A percentile compares a stretch with the other conserved stretches of the same genome.
phyloP scores from a whole-genome alignment of 1,139 yeast species.

The Kodamaea derodonti region DNA sequence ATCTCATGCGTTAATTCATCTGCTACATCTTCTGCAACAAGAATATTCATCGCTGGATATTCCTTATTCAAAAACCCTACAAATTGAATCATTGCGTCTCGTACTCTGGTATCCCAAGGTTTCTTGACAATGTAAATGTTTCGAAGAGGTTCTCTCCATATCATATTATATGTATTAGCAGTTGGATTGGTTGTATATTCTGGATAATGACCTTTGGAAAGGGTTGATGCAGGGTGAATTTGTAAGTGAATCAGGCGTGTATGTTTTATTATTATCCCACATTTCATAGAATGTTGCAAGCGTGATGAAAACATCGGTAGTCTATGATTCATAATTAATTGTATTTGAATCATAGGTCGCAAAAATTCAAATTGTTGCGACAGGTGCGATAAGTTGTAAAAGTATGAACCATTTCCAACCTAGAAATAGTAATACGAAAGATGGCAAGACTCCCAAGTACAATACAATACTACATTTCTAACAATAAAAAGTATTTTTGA shows the following conservation, averaged over 20 bases:
- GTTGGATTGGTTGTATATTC: conserved; percentile 43
- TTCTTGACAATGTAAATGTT: conserved; percentile 80
- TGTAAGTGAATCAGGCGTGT: conserved; percentile 5
- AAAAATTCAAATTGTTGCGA: too few relatives aligned
- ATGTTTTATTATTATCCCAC: too few relatives aligned
- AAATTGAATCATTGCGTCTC: conserved; percentile 63
- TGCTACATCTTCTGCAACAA: conserved; percentile 73
- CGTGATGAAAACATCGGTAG: too few relatives aligned
- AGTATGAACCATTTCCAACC: too few relatives aligned
- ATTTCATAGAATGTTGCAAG: too few relatives aligned
- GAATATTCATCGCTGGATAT: conserved; percentile 70
- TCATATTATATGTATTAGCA: conserved; percentile 45
- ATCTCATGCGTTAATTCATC: conserved; percentile 58
- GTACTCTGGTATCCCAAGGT: conserved; percentile 69
- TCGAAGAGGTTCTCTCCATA: conserved; percentile 50
- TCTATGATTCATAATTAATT: too few relatives aligned
- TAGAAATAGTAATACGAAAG: too few relatives aligned
- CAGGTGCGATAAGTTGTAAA: too few relatives aligned
- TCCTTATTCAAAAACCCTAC: conserved; percentile 50
- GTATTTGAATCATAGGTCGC: too few relatives aligned
- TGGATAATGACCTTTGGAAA: conserved; percentile 21
- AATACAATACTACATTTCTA: too few relatives aligned
- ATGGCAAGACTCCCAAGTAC: too few relatives aligned
- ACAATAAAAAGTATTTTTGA: too few relatives aligned
- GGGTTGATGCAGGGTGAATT: conserved; percentile 9